Percentiles rank a stretch among this genome's conserved stretches.
These are phyloP conservation scores for Sugiyamaella neomexicana DNA, from an alignment of 1,139 yeast species.

Conservation along the genomic window DNA sequence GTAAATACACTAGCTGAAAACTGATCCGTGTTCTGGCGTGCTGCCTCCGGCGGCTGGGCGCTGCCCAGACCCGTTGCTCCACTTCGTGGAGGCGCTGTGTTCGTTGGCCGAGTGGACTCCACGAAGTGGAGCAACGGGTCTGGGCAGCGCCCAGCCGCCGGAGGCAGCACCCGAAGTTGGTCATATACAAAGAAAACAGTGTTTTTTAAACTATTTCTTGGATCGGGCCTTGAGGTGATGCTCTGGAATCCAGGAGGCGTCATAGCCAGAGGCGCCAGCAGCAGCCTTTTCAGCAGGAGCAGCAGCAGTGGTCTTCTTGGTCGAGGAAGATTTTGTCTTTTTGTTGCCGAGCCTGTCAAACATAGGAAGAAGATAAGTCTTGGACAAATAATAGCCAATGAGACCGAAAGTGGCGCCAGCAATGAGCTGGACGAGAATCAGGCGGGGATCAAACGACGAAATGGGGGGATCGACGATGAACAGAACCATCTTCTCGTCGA, in stretches of 20 bases:
- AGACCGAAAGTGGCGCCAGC: constrained; percentile 53
- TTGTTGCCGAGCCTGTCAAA: constrained; percentile 26
- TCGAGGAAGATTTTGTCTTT: constrained; percentile 1
- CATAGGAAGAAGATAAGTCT: constrained; percentile 47
- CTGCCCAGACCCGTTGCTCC: constrained; percentile 8
- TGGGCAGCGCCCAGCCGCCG: not conserved
- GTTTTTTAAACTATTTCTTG: constrained; percentile 37
- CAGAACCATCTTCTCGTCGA: constrained; percentile 59
- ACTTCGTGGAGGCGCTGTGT: not conserved
- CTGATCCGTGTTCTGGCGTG: too few species aligned
- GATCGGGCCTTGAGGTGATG: constrained; percentile 42
- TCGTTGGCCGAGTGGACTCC: not conserved
- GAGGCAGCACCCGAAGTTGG: not conserved
- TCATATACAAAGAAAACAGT: not conserved
- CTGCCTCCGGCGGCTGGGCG: too few species aligned
- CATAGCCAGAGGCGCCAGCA: constrained; percentile 41
- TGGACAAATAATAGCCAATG: constrained; percentile 51
- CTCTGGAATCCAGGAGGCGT: constrained; percentile 62
- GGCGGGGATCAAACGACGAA: constrained; percentile 71
- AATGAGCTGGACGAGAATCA: constrained; percentile 60
- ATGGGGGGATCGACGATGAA: constrained; percentile 63
- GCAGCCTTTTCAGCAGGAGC: constrained; percentile 32
- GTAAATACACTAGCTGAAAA: constrained; percentile 1
- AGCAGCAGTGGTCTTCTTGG: constrained; percentile 16
- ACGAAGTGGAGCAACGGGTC: constrained; percentile 5